Conservation (phyloP, 768 basidiomycete genomes). For the Boletus pseudopeckii region DNA sequence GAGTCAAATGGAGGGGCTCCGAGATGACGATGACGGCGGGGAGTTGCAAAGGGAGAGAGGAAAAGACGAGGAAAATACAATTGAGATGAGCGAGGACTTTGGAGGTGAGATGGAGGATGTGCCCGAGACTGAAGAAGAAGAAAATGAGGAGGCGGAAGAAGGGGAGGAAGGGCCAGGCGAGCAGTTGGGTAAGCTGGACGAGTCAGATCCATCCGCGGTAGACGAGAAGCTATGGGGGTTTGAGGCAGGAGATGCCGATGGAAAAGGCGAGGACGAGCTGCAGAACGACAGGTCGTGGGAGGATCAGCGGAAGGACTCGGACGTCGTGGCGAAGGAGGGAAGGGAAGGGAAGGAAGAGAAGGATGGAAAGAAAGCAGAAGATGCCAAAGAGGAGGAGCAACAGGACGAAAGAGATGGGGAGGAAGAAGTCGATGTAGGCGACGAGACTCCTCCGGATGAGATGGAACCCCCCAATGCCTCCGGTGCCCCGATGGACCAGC, state of each 20-base stretch:
- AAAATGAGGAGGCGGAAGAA: conserved; percentile 48
- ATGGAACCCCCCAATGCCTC: conserved; percentile 45
- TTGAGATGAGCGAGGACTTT: conserved; percentile 91
- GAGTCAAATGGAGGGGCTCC: conserved; percentile 91
- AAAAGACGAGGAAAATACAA: conserved; percentile 66
- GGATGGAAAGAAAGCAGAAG: conserved; percentile 34
- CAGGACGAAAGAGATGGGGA: conserved; percentile 30
- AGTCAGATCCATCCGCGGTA: conserved; percentile 74
- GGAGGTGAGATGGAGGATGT: conserved; percentile 84
- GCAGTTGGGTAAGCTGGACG: conserved; percentile 76
- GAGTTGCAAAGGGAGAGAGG: conserved; percentile 35
- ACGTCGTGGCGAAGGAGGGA: conserved; percentile 79
- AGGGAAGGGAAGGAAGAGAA: conserved; percentile 34
- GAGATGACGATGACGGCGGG: conserved; percentile 54
- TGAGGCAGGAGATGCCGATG: conserved; percentile 58
- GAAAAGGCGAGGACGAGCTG: conserved; percentile 47
- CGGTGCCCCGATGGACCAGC: conserved; percentile 72
- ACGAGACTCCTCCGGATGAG: conserved; percentile 40
- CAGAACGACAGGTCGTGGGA: conserved; percentile 58
- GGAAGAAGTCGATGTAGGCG: conserved; percentile 11
- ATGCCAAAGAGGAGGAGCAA: conserved; percentile 24
- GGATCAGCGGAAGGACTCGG: conserved; percentile 46
- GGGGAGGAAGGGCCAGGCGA: conserved; percentile 70
- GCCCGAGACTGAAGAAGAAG: conserved; percentile 47
- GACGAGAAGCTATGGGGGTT: conserved; percentile 99